A percentile compares a stretch with the other conserved stretches of the same genome.
These are phyloP conservation scores for Suillus discolor DNA, from an alignment of 768 basidiomycete species.

Conservation along the genomic window DNA sequence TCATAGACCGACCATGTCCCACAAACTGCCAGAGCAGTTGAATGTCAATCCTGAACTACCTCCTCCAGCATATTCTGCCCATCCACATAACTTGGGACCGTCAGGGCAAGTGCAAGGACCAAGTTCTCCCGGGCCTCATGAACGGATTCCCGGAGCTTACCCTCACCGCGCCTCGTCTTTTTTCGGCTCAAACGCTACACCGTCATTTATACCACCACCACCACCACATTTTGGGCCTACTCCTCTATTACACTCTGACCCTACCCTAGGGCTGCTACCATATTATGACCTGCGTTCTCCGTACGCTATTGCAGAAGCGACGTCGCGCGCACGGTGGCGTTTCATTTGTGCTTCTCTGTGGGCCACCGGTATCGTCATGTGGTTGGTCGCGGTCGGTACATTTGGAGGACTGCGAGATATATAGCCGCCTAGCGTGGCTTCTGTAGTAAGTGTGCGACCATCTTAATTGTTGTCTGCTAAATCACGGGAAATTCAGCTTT, in stretches of 20 bases:
- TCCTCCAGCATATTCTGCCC: constrained; percentile 31
- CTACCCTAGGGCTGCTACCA: constrained; percentile 35
- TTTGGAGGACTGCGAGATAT: constrained; percentile 19
- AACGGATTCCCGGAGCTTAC: constrained; percentile 18
- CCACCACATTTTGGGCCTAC: constrained; percentile 39
- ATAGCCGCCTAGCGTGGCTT: neutral
- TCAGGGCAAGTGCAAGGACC: constrained; percentile 21
- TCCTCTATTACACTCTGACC: constrained; percentile 38
- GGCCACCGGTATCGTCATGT: constrained; percentile 36
- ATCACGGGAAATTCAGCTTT: neutral
- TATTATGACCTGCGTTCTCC: constrained; percentile 48
- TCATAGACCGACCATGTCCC: neutral
- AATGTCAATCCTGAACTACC: constrained; percentile 30
- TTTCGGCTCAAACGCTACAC: constrained; percentile 18
- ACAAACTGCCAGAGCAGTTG: constrained; percentile 12
- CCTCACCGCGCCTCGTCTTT: constrained; percentile 17
- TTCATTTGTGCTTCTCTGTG: constrained; percentile 45
- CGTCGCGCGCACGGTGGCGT: constrained; percentile 42
- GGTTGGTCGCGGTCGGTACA: constrained; percentile 30
- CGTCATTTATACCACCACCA: constrained; percentile 21
- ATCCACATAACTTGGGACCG: constrained; percentile 13
- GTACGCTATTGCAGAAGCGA: constrained; percentile 40
- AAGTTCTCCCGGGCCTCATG: constrained; percentile 14
- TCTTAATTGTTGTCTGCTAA: neutral
- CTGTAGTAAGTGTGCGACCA: neutral